phyloP scores from a whole-genome alignment of 257 asterid genomes.

The Nicotiana paniculata region DNA sequence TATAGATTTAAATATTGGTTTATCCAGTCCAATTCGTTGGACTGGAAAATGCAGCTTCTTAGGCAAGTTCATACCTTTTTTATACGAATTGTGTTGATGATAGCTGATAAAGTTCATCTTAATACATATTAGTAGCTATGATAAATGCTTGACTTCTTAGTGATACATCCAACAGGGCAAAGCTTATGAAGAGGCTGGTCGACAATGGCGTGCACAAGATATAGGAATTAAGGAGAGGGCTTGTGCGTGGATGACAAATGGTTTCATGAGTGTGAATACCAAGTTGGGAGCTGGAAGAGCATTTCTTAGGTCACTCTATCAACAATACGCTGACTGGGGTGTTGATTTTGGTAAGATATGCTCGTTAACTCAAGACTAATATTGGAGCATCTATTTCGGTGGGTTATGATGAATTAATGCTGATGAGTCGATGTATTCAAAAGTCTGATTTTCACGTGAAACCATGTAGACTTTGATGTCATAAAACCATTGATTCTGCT shows the following conservation, averaged over 20 bases:
- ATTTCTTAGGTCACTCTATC: conserved; percentile 82
- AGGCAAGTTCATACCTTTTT: neutral
- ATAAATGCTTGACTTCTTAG: neutral
- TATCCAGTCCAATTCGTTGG: neutral
- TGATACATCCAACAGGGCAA: conserved; percentile 41
- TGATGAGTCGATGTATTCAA: neutral
- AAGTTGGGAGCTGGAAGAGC: conserved; percentile 85
- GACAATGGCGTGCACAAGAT: conserved; percentile 67
- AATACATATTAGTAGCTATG: neutral
- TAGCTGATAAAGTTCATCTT: neutral
- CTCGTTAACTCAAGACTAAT: neutral
- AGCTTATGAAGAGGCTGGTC: conserved; percentile 68
- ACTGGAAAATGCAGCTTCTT: conserved; percentile 4
- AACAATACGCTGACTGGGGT: conserved; percentile 92
- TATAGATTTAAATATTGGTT: neutral
- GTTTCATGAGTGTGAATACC: conserved; percentile 89
- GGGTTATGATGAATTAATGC: neutral
- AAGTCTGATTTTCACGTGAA: neutral
- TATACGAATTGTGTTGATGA: neutral
- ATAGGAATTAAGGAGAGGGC: conserved; percentile 67
- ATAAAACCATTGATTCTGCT: neutral
- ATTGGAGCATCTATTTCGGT: neutral
- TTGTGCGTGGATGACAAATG: conserved; percentile 84
- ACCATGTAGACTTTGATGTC: neutral
- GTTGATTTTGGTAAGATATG: conserved; percentile 73